Evolutionary conservation across 2,329 filamentous ascomycete species (phyloP), one percentile per base, ranked within the genome.

Genomic region (Botrytis pseudocinerea): DNA sequence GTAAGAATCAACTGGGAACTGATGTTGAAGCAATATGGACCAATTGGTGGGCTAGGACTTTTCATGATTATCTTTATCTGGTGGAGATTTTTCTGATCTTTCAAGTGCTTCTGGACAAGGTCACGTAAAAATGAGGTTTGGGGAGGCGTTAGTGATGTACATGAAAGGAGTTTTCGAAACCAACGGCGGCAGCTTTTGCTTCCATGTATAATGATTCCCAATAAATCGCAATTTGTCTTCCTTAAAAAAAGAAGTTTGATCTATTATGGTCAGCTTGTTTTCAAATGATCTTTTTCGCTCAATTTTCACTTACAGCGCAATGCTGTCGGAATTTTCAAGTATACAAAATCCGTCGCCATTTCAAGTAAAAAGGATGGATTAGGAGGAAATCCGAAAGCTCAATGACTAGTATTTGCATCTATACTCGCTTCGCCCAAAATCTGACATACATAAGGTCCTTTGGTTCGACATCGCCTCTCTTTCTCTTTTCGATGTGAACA

Each of bases 1-100:
- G 94, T 97, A 73, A 89, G 92, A 81, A 99, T 99, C 82, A 99
- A 99, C 83, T 99, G 96, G 97, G 95, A 99, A 83, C 84, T 98
- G 82, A 85, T 99, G 82, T 77, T 98, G 75, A 98, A 98, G 87
- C 95, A 98, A 89, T 99, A 98, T 81, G 96, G 94, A 1, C 96
- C 96, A 4, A 91, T 98, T 83, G 95, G 88, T 42, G 93, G 88
- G 4, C 85, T 98, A 73, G 94, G 88, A 2, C 85, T 97, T 73
- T 90, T 98, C 76, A 91, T 98, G 75, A 82, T 98, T 71, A 82
- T 98, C 76, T 94, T 98, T 83, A 84, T 98, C 75, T 97, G 92
- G 88, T 95, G 94, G 92, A 90, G 94, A 76, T 98, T 98, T 85
- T 97, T 97, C 83, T 98, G 82, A 83, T 62, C 22, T 8, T 25